Evolutionary conservation across 805 yeast genomes (phyloP), one percentile per base, ranked within the genome.

Genomic region (Brettanomyces bruxellensis): DNA sequence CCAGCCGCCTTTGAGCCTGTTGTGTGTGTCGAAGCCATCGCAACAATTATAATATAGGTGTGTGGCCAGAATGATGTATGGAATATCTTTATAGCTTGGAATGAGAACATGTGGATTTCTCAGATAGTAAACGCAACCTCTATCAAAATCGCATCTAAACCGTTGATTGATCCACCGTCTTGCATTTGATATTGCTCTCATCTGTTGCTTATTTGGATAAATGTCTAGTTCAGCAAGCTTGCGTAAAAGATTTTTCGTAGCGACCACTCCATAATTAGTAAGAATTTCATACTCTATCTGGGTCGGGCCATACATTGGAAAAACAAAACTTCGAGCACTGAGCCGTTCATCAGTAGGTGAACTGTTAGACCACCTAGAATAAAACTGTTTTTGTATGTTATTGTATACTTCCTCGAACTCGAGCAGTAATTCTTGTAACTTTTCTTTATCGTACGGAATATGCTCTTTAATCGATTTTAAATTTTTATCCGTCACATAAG

Each of bases 141-240:
- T 41, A 3, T 32, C 28, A 6, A 49, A 34, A 42, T 59, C 55
- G 36, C 43, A 56, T 41, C 54, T 56, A 47, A 60, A 60, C 43
- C 65, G 49, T 47, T 60, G 65, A 45, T 60, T 60, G 49, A 60
- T 60, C 65, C 65, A 60, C 41, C 65, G 50, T 43, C 65, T 41
- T 6, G 65, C 62, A 43, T 59, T 58, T 4, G 65, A 58, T 25
- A 60, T 54, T 11, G 58, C 54, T 42, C 65, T 45, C 64, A 60
- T 59, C 37, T 60, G 61, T 38, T 51, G 57, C 40, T 59, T 59
- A 14, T 50, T 56, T 5, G 62, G 60, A 36, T 47, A 51, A 23
- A 60, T 57, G 28, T 49, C 41, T 52, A 58, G 50, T 30, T 40
- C 48, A 12, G 57, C 49, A 2, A 60, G 48, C 40, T 60, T 59